A percentile compares a stretch with the other conserved stretches of the same genome.
Evolutionary conservation across 805 yeast species (phyloP).

Genomic region (Suhomyces xylopsoci): DNA sequence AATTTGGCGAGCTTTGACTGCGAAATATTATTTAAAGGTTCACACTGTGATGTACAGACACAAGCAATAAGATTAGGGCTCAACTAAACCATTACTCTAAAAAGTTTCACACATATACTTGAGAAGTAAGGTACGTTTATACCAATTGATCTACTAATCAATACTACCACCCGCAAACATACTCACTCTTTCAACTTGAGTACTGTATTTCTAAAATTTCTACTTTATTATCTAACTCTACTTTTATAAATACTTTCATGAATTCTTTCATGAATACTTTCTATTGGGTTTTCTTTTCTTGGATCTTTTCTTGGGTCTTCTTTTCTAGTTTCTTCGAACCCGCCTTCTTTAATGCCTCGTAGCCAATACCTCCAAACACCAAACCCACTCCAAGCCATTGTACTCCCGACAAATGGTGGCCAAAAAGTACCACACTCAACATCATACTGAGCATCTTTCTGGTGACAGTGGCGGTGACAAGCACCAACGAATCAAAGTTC

Average conservation of each 20-base stretch:
- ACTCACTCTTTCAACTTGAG: too few relatives aligned
- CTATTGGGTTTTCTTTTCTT: background rate
- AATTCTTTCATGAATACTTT: too few relatives aligned
- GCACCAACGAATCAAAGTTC: conserved; percentile 75
- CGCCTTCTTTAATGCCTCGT: conserved; percentile 57
- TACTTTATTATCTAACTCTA: background rate
- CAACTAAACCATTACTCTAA: too few relatives aligned
- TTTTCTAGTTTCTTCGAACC: conserved; percentile 14
- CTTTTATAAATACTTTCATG: background rate
- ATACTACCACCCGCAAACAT: too few relatives aligned
- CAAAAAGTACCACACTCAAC: conserved; percentile 79
- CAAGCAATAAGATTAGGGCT: too few relatives aligned
- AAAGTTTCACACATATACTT: too few relatives aligned
- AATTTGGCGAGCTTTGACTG: background rate
- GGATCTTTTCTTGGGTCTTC: background rate
- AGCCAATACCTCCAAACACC: conserved; percentile 83
- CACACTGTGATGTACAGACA: background rate
- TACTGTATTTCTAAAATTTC: background rate
- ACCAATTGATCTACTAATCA: too few relatives aligned
- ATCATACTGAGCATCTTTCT: conserved; percentile 96
- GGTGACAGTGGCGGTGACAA: conserved; percentile 93
- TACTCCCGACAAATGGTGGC: conserved; percentile 58
- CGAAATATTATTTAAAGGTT: background rate
- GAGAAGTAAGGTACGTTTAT: too few relatives aligned
- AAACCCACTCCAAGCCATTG: conserved; percentile 80